Evolutionary conservation across 768 basidiomycete species (phyloP).

Genomic region (Kwoniella bestiolae): DNA sequence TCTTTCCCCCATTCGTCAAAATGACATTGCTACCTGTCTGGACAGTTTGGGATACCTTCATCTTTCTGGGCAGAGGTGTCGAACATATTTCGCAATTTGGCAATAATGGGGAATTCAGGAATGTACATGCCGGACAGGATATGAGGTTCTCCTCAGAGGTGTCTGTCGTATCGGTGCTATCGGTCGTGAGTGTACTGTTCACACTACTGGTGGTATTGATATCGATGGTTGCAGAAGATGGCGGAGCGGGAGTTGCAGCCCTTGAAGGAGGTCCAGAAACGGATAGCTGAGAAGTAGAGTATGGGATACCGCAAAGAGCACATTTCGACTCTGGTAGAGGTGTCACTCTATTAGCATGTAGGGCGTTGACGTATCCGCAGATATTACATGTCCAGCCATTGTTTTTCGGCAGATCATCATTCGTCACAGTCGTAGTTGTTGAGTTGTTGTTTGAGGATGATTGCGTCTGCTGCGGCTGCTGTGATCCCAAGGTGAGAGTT

Average conservation of each 20-base stretch:
- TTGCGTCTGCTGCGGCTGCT: background rate
- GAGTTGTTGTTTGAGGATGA: background rate
- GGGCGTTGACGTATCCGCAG: slow-evolving; percentile 82
- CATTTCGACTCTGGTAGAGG: slow-evolving; percentile 59
- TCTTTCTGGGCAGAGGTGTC: slow-evolving; percentile 64
- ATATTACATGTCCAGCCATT: slow-evolving; percentile 68
- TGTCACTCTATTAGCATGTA: slow-evolving; percentile 59
- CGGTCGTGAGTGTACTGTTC: background rate
- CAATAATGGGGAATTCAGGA: slow-evolving; percentile 80
- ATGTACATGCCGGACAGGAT: slow-evolving; percentile 86
- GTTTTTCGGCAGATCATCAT: background rate
- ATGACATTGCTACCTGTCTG: background rate
- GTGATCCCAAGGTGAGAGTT: slow-evolving; percentile 62
- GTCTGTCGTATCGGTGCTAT: background rate
- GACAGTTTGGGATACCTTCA: background rate
- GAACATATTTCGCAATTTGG: slow-evolving; percentile 82
- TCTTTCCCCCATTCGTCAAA: background rate
- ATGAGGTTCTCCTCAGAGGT: slow-evolving; percentile 57
- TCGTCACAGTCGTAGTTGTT: background rate
- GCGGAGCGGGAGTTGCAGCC: slow-evolving; percentile 27
- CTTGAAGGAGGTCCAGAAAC: slow-evolving; percentile 22
- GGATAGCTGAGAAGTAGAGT: slow-evolving; percentile 15
- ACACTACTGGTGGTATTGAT: background rate
- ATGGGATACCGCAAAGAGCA: slow-evolving; percentile 75
- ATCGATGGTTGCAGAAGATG: slow-evolving; percentile 13